Evolutionary conservation across 75 land plant genomes (phyloP), one percentile per base, ranked within the genome.

Genomic region (Azolla pinnata): DNA sequence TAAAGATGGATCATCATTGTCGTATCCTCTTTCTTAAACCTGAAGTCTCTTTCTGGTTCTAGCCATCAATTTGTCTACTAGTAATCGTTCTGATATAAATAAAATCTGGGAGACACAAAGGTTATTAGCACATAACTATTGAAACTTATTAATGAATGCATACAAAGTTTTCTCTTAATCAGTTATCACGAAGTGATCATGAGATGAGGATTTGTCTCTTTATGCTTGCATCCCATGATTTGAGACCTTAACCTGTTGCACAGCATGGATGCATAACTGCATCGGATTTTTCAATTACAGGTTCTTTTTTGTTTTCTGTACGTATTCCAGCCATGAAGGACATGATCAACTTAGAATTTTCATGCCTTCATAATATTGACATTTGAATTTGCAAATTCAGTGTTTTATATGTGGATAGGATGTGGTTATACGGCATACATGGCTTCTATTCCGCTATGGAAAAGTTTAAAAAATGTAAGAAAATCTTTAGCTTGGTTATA

Each of bases 231-330:
- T n/a, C n/a, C n/a, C n/a, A n/a, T n/a, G n/a, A n/a, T n/a, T n/a
- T n/a, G n/a, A n/a, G n/a, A n/a, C 59, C 42, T 57, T 18, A 57
- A 33, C 35, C 59, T 31, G n/a, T n/a, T 57, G 4, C 44, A 54
- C 29, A 69, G 72, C 72, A 17, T 69, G 72, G 72, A 69, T 69
- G 72, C 72, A 69, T 52, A 69, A 69, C 60, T 69, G 72, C 49
- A 62, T 69, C 33, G 72, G 72, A 1, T 69, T 53, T 31, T 69
- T 48, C 58, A 69, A 69, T 54, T 69, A 69, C 59, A 65, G 72
- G 24, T 69, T 62, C 45, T 69, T 69, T 60, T 62, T 69, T 31
- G 57, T 69, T 17, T 69, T 69, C 42, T 63, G 72, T 69, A 69
- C 27, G 72, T 63, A 63, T 45, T 32, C 54, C 33, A 5, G 33